These are phyloP conservation scores for Claviceps sp. DNA, from an alignment of 2,329 filamentous ascomycete genomes.

Conservation along the genomic window DNA sequence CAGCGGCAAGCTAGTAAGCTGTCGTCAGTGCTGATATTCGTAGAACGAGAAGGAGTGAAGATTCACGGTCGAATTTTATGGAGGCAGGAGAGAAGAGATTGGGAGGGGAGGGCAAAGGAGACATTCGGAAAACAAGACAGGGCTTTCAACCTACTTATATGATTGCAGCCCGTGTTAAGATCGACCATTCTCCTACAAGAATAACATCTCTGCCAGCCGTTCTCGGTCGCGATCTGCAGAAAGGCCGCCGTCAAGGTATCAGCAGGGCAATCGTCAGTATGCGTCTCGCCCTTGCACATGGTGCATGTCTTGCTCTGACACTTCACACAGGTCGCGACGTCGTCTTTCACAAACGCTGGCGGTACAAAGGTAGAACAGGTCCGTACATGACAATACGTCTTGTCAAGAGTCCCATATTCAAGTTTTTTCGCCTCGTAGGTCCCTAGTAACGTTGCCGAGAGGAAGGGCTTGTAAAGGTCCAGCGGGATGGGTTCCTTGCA, in stretches of 20 bases:
- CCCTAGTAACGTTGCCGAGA: constrained; percentile 21
- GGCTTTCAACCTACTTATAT: constrained; percentile 32
- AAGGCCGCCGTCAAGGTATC: constrained; percentile 27
- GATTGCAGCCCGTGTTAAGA: constrained; percentile 36
- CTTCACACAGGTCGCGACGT: constrained; percentile 25
- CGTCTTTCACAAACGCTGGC: constrained; percentile 13
- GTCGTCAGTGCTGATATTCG: no score
- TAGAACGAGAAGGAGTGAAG: no score
- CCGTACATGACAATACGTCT: constrained; percentile 35
- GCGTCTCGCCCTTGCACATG: constrained; percentile 33
- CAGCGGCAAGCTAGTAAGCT: constrained; percentile 28
- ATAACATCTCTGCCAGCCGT: constrained; percentile 39
- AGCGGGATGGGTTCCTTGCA: constrained; percentile 30
- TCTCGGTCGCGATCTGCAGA: constrained; percentile 23
- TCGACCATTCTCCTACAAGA: constrained; percentile 35
- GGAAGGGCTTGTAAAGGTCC: constrained; percentile 17
- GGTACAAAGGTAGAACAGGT: constrained; percentile 35
- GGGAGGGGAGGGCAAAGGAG: no score
- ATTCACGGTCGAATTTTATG: no score
- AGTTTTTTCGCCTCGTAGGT: constrained; percentile 30
- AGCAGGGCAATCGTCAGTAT: constrained; percentile 33
- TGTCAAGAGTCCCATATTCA: constrained; percentile 33
- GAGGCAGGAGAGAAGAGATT: no score
- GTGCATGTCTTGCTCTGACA: constrained; percentile 34
- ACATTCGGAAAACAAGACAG: no score